phyloP scores from a whole-genome alignment of 108 stramenopile genomes.

The Fistulifera pelliculosa region DNA sequence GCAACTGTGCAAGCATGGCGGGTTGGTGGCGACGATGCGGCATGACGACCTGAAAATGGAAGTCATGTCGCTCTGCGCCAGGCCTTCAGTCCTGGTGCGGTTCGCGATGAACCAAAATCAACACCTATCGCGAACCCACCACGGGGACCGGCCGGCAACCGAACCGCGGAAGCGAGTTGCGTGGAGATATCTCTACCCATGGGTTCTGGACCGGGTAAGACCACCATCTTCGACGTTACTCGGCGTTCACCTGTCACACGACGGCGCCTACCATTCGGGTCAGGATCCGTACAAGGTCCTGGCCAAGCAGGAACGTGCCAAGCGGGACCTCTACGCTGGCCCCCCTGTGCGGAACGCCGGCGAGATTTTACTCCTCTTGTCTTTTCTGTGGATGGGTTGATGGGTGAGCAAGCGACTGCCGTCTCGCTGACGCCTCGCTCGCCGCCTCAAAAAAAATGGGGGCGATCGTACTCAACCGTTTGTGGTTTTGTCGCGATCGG shows the following conservation, averaged over 20 bases:
- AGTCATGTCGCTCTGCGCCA: too few species aligned
- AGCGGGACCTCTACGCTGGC: slow-evolving; percentile 13
- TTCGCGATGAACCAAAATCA: too few species aligned
- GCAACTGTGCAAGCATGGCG: slow-evolving; percentile 9
- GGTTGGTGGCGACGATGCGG: slow-evolving; percentile 10
- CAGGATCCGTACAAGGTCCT: slow-evolving; percentile 9
- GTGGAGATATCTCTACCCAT: slow-evolving; percentile 17
- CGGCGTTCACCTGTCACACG: slow-evolving; percentile 29
- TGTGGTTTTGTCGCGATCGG: too few species aligned
- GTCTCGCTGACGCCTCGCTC: slow-evolving; percentile 10
- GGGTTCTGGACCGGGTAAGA: slow-evolving; percentile 22
- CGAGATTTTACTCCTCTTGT: slow-evolving; percentile 23
- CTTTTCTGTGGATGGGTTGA: slow-evolving; percentile 27
- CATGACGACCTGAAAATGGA: slow-evolving; percentile 11
- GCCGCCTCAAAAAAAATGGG: slow-evolving; percentile 15
- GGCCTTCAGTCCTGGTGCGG: too few species aligned
- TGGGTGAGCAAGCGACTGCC: slow-evolving; percentile 15
- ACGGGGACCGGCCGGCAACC: too few species aligned
- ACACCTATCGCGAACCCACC: too few species aligned
- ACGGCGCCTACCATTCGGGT: slow-evolving; percentile 12
- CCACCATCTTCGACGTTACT: slow-evolving; percentile 23
- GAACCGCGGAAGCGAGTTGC: slow-evolving; percentile 7
- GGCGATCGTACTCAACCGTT: slow-evolving; percentile 10
- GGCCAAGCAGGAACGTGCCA: slow-evolving; percentile 14
- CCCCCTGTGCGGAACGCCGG: too few species aligned